Conservation (phyloP, 139 green algal species). For the Picochlorum sp. region DNA sequence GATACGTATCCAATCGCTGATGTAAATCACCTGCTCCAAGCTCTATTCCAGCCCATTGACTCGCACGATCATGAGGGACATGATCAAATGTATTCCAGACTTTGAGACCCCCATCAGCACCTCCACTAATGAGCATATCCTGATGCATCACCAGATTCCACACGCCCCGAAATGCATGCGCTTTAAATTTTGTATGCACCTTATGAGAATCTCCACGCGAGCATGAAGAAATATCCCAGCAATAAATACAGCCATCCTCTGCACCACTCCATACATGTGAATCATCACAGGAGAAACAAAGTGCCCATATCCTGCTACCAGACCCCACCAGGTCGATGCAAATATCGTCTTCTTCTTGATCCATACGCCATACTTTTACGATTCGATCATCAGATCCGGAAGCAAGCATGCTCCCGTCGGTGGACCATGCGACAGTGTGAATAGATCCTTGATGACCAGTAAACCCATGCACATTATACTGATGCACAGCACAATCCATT, state of each 20-base stretch:
- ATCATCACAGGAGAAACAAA: slow-evolving; percentile 6
- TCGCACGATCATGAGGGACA: background rate
- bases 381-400: slow-evolving; percentile 41
- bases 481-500: slow-evolving; percentile 2
- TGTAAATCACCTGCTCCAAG: too few species aligned
- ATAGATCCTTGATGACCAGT: slow-evolving; percentile 45
- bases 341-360: background rate
- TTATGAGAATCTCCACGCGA: background rate
- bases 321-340: slow-evolving; percentile 23
- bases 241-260: slow-evolving; percentile 33
- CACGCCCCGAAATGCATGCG: slow-evolving; percentile 26
- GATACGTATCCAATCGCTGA: too few species aligned
- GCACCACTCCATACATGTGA: slow-evolving; percentile 17
- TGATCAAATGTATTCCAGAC: slow-evolving; percentile 28
- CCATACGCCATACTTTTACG: slow-evolving; percentile 31
- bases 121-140: slow-evolving; percentile 22
- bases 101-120: slow-evolving; percentile 34
- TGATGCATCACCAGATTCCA: slow-evolving; percentile 15
- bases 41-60: too few species aligned
- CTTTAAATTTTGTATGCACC: slow-evolving; percentile 15
- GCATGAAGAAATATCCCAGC: slow-evolving; percentile 21
- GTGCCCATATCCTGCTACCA: slow-evolving; percentile 28
- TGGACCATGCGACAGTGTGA: slow-evolving; percentile 37
- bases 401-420: slow-evolving; percentile 22
- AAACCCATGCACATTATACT: slow-evolving; percentile 12